Percentiles rank a stretch among this genome's conserved stretches.
phyloP scores from a whole-genome alignment of 2,329 filamentous ascomycete species.

The Verticillium tricorpus region DNA sequence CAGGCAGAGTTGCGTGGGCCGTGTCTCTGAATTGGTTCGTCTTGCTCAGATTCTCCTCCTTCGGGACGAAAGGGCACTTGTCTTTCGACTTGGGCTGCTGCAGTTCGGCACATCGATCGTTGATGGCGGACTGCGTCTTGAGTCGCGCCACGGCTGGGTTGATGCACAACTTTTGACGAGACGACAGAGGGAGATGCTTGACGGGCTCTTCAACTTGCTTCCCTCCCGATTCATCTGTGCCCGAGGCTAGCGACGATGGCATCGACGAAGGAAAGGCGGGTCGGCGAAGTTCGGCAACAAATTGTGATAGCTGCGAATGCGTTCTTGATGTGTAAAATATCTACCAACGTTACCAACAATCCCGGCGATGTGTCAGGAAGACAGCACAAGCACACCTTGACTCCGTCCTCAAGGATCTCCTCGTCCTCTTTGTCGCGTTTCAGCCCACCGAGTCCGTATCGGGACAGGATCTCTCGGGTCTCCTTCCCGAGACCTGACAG shows the following conservation, averaged over 20 bases:
- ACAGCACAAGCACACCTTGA: slow-evolving; percentile 50
- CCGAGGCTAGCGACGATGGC: slow-evolving; percentile 32
- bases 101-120: slow-evolving; percentile 86
- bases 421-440: slow-evolving; percentile 32
- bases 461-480: slow-evolving; percentile 69
- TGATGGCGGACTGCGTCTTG: slow-evolving; percentile 73
- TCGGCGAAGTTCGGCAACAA: slow-evolving; percentile 75
- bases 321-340: slow-evolving; percentile 92
- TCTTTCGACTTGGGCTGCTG: slow-evolving; percentile 68
- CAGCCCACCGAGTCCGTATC: slow-evolving; percentile 45
- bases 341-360: slow-evolving; percentile 32
- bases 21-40: slow-evolving; percentile 82
- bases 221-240: slow-evolving; percentile 1
- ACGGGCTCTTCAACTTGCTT: slow-evolving; percentile 37
- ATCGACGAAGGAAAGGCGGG: slow-evolving; percentile 74
- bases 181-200: slow-evolving; percentile 80
- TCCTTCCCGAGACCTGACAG: slow-evolving; percentile 65
- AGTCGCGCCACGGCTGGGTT: slow-evolving; percentile 76
- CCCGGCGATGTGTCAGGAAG: not conserved
- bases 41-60: slow-evolving; percentile 66
- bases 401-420: slow-evolving; percentile 53
- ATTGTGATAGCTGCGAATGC: slow-evolving; percentile 87
- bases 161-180: slow-evolving; percentile 84
- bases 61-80: slow-evolving; percentile 73
- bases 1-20: slow-evolving; percentile 75